A percentile compares a stretch with the other conserved stretches of the same genome.
Evolutionary conservation across 345 rosid species (phyloP).

Genomic region (Reutealis trisperma): DNA sequence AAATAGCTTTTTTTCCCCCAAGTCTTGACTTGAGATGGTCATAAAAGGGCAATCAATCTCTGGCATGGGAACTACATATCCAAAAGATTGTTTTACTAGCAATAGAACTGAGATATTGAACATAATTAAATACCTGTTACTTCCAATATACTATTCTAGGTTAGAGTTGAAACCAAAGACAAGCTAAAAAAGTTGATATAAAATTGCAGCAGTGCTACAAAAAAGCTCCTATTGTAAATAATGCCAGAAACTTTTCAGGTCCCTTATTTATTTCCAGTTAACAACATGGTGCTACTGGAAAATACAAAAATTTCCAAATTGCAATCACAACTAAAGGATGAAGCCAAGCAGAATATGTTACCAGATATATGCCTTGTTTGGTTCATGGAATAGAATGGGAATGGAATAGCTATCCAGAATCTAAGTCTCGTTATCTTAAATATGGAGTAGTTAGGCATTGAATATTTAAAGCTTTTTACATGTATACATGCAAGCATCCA

Average conservation of each 20-base stretch:
- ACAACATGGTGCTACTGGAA: not conserved
- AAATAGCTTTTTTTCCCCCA: not conserved
- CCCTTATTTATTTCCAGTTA: not conserved
- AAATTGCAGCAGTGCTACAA: not conserved
- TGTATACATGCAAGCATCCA: too few relatives aligned
- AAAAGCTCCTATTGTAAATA: not conserved
- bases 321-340: not conserved
- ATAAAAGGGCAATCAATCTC: not conserved
- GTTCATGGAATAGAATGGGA: too few relatives aligned
- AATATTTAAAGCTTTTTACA: too few relatives aligned
- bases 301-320: not conserved
- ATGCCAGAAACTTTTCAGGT: not conserved
- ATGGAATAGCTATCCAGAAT: not conserved
- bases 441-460: not conserved
- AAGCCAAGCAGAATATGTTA: not conserved
- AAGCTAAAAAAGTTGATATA: not conserved
- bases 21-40: not conserved
- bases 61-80: not conserved
- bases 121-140: not conserved
- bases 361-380: too few relatives aligned
- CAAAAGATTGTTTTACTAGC: not conserved
- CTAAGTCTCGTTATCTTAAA: not conserved
- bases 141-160: not conserved
- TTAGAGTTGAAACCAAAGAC: not conserved
- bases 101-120: not conserved